Conservation (phyloP, 78 protist genomes). For the Dictyostelium discoideum region DNA sequence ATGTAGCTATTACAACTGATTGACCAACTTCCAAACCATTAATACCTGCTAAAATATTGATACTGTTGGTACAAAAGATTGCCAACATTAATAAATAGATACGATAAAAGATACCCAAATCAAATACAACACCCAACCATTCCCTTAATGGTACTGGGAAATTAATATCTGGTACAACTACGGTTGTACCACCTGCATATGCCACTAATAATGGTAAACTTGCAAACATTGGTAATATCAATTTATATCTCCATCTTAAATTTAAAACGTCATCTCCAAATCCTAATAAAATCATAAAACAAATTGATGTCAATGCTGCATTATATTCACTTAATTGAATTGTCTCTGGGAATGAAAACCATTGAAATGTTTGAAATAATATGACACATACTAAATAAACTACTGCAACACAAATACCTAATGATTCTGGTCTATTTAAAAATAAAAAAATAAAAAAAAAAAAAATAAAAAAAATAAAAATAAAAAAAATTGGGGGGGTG, state of each 20-base stretch:
- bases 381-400: conserved; percentile 86
- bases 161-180: conserved; percentile 83
- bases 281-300: conserved; percentile 96
- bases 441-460: not conserved
- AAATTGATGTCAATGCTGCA: conserved; percentile 90
- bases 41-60: conserved; percentile 98
- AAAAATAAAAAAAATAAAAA: not conserved
- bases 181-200: conserved; percentile 88
- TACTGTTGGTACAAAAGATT: conserved; percentile 97
- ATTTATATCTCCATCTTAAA: conserved; percentile 93
- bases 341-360: conserved; percentile 73
- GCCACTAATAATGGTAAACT: conserved; percentile 96
- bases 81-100: conserved; percentile 90
- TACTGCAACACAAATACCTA: conserved; percentile 89
- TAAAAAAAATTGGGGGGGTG: no score
- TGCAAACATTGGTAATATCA: conserved; percentile 94
- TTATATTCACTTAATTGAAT: conserved; percentile 84
- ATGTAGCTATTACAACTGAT: conserved; percentile 86
- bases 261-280: conserved; percentile 99
- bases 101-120: conserved; percentile 89
- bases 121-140: conserved; percentile 7
- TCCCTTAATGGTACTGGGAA: conserved; percentile 33
- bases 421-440: conserved; percentile 89
- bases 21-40: conserved; percentile 98
- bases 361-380: conserved; percentile 82